A percentile compares a stretch with the other conserved stretches of the same genome.
Conservation (phyloP, 1,284 basidiomycete genomes). For the Rhodotorula mucilaginosa region DNA sequence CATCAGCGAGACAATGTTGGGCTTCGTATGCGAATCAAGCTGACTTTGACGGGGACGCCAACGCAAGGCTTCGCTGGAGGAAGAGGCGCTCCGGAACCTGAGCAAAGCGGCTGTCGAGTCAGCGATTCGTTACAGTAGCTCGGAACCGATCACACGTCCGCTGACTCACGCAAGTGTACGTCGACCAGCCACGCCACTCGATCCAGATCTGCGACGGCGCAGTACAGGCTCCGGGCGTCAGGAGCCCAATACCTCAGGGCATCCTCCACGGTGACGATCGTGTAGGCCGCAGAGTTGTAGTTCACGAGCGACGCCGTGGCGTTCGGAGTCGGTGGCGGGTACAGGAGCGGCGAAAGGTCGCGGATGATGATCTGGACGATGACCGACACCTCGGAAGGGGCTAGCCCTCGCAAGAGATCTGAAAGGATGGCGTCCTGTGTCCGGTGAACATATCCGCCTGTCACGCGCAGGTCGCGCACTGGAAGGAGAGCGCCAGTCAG, state of each 20-base stretch:
- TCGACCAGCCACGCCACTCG: constrained; percentile 61
- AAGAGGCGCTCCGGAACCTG: background rate
- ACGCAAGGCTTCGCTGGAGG: constrained; percentile 47
- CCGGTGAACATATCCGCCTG: constrained; percentile 40
- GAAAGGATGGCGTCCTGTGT: constrained; percentile 55
- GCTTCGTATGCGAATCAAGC: background rate
- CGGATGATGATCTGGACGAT: constrained; percentile 79
- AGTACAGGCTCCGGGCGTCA: constrained; percentile 60
- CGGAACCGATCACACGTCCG: background rate
- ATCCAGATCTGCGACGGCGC: constrained; percentile 59
- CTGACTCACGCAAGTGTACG: constrained; percentile 41
- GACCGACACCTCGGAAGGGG: constrained; percentile 62
- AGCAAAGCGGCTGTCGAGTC: background rate
- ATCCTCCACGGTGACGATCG: constrained; percentile 59
- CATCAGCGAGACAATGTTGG: too few species aligned
- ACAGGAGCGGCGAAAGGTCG: constrained; percentile 72
- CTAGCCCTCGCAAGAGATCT: constrained; percentile 58
- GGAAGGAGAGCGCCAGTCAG: background rate
- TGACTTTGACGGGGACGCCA: constrained; percentile 61
- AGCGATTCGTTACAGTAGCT: background rate
- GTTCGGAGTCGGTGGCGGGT: constrained; percentile 58
- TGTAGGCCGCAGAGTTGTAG: constrained; percentile 60
- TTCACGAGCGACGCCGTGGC: constrained; percentile 52
- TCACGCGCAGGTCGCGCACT: constrained; percentile 33
- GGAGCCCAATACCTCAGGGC: constrained; percentile 73